phyloP scores from a whole-genome alignment of 2,329 filamentous ascomycete genomes.

The Epichloe baconii region DNA sequence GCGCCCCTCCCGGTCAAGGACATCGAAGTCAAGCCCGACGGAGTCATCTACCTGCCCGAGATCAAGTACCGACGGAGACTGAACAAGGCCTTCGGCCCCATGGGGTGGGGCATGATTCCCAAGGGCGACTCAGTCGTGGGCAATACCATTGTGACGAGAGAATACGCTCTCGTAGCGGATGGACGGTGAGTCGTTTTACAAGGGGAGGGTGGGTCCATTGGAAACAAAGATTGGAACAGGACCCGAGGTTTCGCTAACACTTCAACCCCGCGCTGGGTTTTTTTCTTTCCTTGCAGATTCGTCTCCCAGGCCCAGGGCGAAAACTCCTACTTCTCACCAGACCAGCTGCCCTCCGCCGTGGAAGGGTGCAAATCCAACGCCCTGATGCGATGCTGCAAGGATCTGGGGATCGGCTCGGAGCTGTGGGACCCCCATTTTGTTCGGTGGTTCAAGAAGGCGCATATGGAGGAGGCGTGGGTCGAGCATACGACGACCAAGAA shows the following conservation, averaged over 20 bases:
- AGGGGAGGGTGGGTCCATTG: too few relatives aligned
- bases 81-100: constrained; percentile 84
- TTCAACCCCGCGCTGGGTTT: not conserved
- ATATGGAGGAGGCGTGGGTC: constrained; percentile 73
- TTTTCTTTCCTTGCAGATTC: constrained; percentile 42
- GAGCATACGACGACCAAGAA: constrained; percentile 82
- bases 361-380: constrained; percentile 98
- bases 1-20: constrained; percentile 56
- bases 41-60: constrained; percentile 90
- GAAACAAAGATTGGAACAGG: too few relatives aligned
- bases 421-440: constrained; percentile 90
- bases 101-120: constrained; percentile 89
- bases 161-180: constrained; percentile 82
- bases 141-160: constrained; percentile 68
- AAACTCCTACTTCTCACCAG: constrained; percentile 81
- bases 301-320: constrained; percentile 89
- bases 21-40: constrained; percentile 95
- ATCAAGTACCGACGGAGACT: constrained; percentile 93
- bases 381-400: constrained; percentile 96
- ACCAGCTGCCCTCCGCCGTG: constrained; percentile 83
- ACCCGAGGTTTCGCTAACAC: too few relatives aligned
- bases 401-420: constrained; percentile 86
- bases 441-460: constrained; percentile 61
- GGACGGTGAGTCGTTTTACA: constrained; percentile 51
- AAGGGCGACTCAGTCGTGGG: constrained; percentile 75